Conservation (phyloP, 2,329 filamentous ascomycete genomes). For the Phyllosticta paracitricarpa region DNA sequence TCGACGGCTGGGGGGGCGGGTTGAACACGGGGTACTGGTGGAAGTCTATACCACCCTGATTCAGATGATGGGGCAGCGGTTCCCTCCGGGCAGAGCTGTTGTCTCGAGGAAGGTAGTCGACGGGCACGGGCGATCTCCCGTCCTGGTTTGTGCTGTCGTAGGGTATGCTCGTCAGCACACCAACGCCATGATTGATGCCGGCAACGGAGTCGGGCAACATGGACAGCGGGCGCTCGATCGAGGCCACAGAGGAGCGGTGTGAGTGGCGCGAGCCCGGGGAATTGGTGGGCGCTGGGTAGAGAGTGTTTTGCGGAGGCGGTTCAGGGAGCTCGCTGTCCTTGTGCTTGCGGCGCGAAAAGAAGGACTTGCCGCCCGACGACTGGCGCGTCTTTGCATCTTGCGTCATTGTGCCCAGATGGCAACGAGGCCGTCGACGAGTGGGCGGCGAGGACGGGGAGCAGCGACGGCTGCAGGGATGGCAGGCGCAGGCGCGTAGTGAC, state of each 20-base stretch:
- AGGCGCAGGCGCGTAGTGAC: background rate
- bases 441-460: constrained; percentile 3
- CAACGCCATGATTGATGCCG: constrained; percentile 59
- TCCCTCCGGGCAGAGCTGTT: constrained; percentile 57
- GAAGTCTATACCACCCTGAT: constrained; percentile 66
- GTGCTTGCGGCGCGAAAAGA: constrained; percentile 71
- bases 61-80: constrained; percentile 72
- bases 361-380: constrained; percentile 69
- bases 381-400: constrained; percentile 62
- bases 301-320: constrained; percentile 40
- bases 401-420: background rate
- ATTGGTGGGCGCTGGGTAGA: constrained; percentile 50
- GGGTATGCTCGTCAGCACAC: constrained; percentile 78
- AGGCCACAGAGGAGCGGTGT: constrained; percentile 43
- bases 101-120: constrained; percentile 61
- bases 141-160: constrained; percentile 63
- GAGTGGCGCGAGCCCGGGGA: constrained; percentile 66
- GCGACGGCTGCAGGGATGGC: constrained; percentile 1
- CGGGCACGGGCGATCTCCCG: constrained; percentile 57
- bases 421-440: background rate
- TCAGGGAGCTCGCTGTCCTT: constrained; percentile 56
- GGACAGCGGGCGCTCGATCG: constrained; percentile 57
- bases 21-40: constrained; percentile 80
- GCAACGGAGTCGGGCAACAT: constrained; percentile 39
- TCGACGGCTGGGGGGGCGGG: constrained; percentile 34